These are phyloP conservation scores for Ceratopteris richardii DNA, from an alignment of 75 land plant genomes.

Conservation along the genomic window DNA sequence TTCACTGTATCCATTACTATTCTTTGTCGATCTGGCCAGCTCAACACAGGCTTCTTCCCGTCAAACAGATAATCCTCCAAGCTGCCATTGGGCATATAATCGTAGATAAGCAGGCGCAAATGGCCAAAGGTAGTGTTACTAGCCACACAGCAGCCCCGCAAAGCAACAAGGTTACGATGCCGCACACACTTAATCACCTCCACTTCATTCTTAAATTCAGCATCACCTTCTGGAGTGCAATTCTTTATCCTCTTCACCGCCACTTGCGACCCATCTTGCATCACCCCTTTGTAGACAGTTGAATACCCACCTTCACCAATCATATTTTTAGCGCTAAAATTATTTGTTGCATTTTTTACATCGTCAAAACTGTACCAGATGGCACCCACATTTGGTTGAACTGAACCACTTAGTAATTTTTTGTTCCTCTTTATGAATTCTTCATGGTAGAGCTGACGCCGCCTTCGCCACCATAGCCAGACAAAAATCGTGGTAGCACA, in stretches of 20 bases:
- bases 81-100: no score
- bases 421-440: slow-evolving; percentile 8
- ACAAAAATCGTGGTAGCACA: slow-evolving; percentile 4
- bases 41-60: slow-evolving; percentile 19
- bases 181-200: slow-evolving; percentile 32
- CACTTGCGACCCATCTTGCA: no score
- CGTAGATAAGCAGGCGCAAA: slow-evolving; percentile 20
- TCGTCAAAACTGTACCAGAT: slow-evolving; percentile 36
- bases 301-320: no score
- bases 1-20: slow-evolving; percentile 48
- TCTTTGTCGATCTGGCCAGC: slow-evolving; percentile 40
- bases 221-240: slow-evolving; percentile 22
- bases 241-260: slow-evolving; percentile 20
- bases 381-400: slow-evolving; percentile 36
- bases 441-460: slow-evolving; percentile 5
- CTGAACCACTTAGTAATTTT: neutral
- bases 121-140: slow-evolving; percentile 15
- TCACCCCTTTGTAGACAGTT: no score
- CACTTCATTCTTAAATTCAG: slow-evolving; percentile 30
- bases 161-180: slow-evolving; percentile 23
- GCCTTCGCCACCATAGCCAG: slow-evolving; percentile 21
- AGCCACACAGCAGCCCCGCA: slow-evolving; percentile 28
- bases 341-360: slow-evolving; percentile 23
- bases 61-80: slow-evolving; percentile 1
- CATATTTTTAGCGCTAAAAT: no score